Percentiles rank a stretch among this genome's conserved stretches.
Conservation (phyloP, 345 rosid genomes). For the rapeseed (Brassica napus) region Da-Ae NC_063439.1:20635501-20636000, state of each 20-base stretch:
- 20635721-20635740: conserved; percentile 67
- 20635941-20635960: conserved; percentile 86
- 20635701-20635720: conserved; percentile 58
- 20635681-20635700: conserved; percentile 74
- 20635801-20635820: conserved; percentile 82
- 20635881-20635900: conserved; percentile 33
- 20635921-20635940: conserved; percentile 87
- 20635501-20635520: conserved; percentile 82
- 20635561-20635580: not conserved
- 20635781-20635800: conserved; percentile 70
- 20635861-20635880: conserved; percentile 3
- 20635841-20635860: conserved; percentile 10
- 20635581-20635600: not conserved
- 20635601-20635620: conserved; percentile 67
- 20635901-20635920: conserved; percentile 84
- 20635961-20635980: conserved; percentile 82
- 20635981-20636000: conserved; percentile 99
- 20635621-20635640: conserved; percentile 95
- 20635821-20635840: conserved; percentile 46
- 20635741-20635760: conserved; percentile 72
- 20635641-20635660: conserved; percentile 96
- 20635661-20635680: conserved; percentile 94
- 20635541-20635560: not conserved
- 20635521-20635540: conserved; percentile 69
- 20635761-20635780: conserved; percentile 75